These are phyloP conservation scores for Schizopora paradoxa DNA, from an alignment of 1,284 basidiomycete genomes.

Conservation along the genomic window DNA sequence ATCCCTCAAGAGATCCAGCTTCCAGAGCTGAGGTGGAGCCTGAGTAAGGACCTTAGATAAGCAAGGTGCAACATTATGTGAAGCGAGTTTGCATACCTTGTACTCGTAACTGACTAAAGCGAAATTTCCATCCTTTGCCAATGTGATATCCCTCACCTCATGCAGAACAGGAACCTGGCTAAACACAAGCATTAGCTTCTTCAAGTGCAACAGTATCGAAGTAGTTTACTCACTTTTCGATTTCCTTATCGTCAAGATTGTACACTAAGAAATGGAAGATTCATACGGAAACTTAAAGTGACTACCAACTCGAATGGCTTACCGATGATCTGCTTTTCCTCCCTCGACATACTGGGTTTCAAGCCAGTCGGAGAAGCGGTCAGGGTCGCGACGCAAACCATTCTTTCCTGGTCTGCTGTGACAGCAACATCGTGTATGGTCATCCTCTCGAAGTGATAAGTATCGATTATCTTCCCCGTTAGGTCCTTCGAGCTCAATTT, in stretches of 20 bases:
- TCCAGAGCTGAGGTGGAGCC: constrained; percentile 80
- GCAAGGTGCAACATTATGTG: constrained; percentile 5
- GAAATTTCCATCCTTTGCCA: constrained; percentile 54
- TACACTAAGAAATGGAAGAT: constrained; percentile 44
- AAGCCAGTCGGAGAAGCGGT: constrained; percentile 56
- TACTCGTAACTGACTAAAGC: constrained; percentile 71
- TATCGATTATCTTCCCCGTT: constrained; percentile 38
- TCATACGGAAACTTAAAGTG: neutral
- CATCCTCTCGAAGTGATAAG: constrained; percentile 60
- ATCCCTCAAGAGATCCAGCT: constrained; percentile 59
- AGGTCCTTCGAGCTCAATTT: constrained; percentile 37
- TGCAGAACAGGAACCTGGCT: constrained; percentile 77
- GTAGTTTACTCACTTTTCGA: constrained; percentile 55
- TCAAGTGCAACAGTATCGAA: constrained; percentile 2
- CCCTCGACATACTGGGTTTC: constrained; percentile 66
- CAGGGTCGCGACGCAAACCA: constrained; percentile 69
- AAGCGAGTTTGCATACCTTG: constrained; percentile 40
- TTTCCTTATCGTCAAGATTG: constrained; percentile 56
- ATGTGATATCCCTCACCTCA: constrained; percentile 68
- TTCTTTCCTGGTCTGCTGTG: constrained; percentile 57
- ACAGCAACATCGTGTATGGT: constrained; percentile 70
- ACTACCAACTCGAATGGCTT: constrained; percentile 21
- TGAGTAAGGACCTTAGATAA: too few relatives aligned
- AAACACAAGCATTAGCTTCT: constrained; percentile 2
- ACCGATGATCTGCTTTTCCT: constrained; percentile 76